Percentiles rank a stretch among this genome's conserved stretches.
These are phyloP conservation scores for Blastomyces gilchristii DNA, from an alignment of 2,329 filamentous ascomycete genomes.

Conservation along the genomic window DNA sequence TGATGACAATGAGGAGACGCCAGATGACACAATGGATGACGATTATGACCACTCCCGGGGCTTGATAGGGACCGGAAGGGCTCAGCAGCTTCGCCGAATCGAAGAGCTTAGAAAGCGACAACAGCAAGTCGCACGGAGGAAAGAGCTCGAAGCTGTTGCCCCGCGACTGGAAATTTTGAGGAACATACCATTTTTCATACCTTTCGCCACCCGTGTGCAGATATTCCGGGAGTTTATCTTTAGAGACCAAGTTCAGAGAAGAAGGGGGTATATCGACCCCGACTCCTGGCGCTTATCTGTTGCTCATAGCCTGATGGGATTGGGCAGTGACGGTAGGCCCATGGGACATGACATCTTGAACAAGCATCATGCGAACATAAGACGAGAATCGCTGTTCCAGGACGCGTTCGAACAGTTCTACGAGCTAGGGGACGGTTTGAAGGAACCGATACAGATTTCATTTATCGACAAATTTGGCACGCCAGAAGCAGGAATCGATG, in stretches of 20 bases:
- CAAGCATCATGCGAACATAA: constrained; percentile 68
- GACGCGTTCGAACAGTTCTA: constrained; percentile 83
- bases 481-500: constrained; percentile 87
- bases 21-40: constrained; percentile 28
- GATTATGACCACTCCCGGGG: constrained; percentile 27
- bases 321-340: constrained; percentile 31
- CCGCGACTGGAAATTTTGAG: constrained; percentile 83
- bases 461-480: constrained; percentile 87
- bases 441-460: constrained; percentile 92
- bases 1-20: constrained; percentile 43
- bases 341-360: constrained; percentile 33
- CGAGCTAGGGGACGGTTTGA: constrained; percentile 66
- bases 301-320: constrained; percentile 34
- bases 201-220: constrained; percentile 79
- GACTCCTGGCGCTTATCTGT: constrained; percentile 63
- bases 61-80: constrained; percentile 48
- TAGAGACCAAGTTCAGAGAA: constrained; percentile 64
- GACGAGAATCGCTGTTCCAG: constrained; percentile 66
- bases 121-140: constrained; percentile 56
- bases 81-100: constrained; percentile 51
- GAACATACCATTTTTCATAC: constrained; percentile 95
- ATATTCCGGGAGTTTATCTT: constrained; percentile 91
- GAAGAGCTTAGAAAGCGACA: constrained; percentile 56
- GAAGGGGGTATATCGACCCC: constrained; percentile 58
- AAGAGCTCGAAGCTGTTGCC: constrained; percentile 66